Base-by-base conservation (phyloP, 148 eudicot genomes). In the Cornus controversa region DNA sequence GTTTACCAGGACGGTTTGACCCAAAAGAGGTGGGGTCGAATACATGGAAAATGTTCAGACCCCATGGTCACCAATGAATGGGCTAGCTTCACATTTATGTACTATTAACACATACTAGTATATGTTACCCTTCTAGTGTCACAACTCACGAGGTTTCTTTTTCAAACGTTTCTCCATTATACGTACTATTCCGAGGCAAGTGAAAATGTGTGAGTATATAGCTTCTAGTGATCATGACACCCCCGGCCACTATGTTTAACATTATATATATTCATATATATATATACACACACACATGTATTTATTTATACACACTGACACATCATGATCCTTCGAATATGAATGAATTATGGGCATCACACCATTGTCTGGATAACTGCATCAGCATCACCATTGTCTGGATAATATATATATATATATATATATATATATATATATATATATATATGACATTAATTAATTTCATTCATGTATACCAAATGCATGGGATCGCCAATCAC, bases 311-410 rank as follows among this genome's bases (percentile, higher is more conserved):
- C 20, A 50, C 20, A 50, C n/a, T n/a, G n/a, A n/a, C 20, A 50
- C 3, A 50, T 50, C 57, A 7, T 50, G 57, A 50, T 50, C 3
- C 4, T 11, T 50, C 47, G 10, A 28, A 67, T 67, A 76, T 76
- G 79, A 72, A 76, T 76, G 79, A 72, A 76, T 53, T 27, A 53
- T 53, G 28, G 50, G 50, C 72, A 67, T 76, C 79, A 67, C 50
- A 28, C 72, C 79, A 67, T 31, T 53, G 50, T 67, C 25, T 23
- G 37, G 24, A 24, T 13, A 58, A 13, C 15, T 16, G 64, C 50
- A 45, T 45, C 50, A 45, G n/a, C n/a, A n/a, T n/a, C n/a, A n/a
- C n/a, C n/a, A n/a, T n/a, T n/a, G n/a, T n/a, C n/a, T n/a, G n/a
- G n/a, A n/a, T n/a, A 47, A 47, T 8, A 47, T 8, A 4, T 1